Conservation (phyloP, 2,329 filamentous ascomycete genomes). For the Stagonosporopsis tanaceti region DNA sequence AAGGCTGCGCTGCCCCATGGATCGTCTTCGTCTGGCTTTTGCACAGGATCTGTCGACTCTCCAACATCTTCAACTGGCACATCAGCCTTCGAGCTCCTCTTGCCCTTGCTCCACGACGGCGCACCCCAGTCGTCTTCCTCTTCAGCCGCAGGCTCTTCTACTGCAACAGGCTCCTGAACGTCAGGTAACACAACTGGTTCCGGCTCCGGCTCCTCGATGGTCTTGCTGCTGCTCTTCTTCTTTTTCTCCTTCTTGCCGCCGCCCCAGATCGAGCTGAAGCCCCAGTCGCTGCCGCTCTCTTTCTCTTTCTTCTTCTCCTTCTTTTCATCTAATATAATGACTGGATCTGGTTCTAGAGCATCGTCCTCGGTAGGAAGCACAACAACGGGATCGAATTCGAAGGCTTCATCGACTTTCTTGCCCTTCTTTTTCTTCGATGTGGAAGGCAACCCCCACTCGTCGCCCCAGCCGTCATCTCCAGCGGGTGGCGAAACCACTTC, state of each 20-base stretch:
- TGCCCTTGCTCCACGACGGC: slow-evolving; percentile 64
- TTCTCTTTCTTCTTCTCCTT: slow-evolving; percentile 41
- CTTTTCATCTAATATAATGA: slow-evolving; percentile 32
- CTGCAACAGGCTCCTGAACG: slow-evolving; percentile 56
- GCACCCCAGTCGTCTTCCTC: slow-evolving; percentile 64
- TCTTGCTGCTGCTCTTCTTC: slow-evolving; percentile 54
- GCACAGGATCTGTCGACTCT: slow-evolving; percentile 51
- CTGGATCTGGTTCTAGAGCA: slow-evolving; percentile 48
- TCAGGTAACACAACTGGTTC: slow-evolving; percentile 36
- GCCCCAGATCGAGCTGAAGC: slow-evolving; percentile 50
- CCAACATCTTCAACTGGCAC: slow-evolving; percentile 50
- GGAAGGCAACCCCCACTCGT: slow-evolving; percentile 33
- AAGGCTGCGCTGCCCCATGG: slow-evolving; percentile 49
- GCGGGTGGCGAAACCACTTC: slow-evolving; percentile 22
- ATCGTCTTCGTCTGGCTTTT: slow-evolving; percentile 55
- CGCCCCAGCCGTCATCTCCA: slow-evolving; percentile 40
- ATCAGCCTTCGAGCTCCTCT: slow-evolving; percentile 51
- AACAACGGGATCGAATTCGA: slow-evolving; percentile 10
- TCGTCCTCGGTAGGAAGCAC: slow-evolving; percentile 9
- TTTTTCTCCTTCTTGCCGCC: slow-evolving; percentile 53
- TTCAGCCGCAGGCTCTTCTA: slow-evolving; percentile 60
- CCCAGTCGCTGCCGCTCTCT: slow-evolving; percentile 45
- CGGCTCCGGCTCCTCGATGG: slow-evolving; percentile 38
- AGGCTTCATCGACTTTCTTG: slow-evolving; percentile 50
- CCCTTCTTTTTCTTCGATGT: slow-evolving; percentile 35